Base-by-base conservation (phyloP, 768 basidiomycete species). In the Amyloporia xantha region DNA sequence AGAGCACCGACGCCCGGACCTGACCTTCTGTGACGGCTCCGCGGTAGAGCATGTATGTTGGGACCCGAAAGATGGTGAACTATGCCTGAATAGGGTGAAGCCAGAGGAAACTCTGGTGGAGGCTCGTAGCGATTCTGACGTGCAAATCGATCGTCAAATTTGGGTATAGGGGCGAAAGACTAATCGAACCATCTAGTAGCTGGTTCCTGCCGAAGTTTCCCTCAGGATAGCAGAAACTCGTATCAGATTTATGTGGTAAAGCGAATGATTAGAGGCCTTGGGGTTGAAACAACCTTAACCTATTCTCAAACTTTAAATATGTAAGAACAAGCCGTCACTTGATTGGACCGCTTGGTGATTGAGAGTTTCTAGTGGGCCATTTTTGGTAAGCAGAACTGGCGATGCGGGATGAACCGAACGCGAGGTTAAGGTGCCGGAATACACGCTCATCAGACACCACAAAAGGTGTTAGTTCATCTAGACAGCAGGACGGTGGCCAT, bases 91-190 rank as follows among this genome's bases (percentile, higher is more conserved):
- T 82, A 86, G 82, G 83, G 83, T 76, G 81, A 86, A 87, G 86
- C 84, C 86, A 88, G 85, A 84, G 86, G 84, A 88, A 88, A 89
- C 86, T 85, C 85, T 87, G 86, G 84, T 88, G 85, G 85, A 87
- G 83, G 86, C 82, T 85, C 81, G 82, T 84, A 88, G 86, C 84
- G 81, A 83, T 89, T 87, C 86, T 89, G 86, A 87, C 83, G 82
- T 88, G 86, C 86, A 89, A 88, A 88, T 88, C 84, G 82, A 86
- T 88, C 81, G 85, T 87, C 82, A 74, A 85, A 88, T 83, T 85
- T 86, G 85, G 84, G 85, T 86, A 87, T 88, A 87, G 86, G 86
- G 86, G 85, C 81, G 82, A 88, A 88, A 88, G 86, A 88, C 86
- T 84, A 86, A 88, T 89, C 83, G 83, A 87, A 86, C 84, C 84